These are phyloP conservation scores for Gremmenia infestans DNA, from an alignment of 2,329 filamentous ascomycete genomes.

Conservation along the genomic window DNA sequence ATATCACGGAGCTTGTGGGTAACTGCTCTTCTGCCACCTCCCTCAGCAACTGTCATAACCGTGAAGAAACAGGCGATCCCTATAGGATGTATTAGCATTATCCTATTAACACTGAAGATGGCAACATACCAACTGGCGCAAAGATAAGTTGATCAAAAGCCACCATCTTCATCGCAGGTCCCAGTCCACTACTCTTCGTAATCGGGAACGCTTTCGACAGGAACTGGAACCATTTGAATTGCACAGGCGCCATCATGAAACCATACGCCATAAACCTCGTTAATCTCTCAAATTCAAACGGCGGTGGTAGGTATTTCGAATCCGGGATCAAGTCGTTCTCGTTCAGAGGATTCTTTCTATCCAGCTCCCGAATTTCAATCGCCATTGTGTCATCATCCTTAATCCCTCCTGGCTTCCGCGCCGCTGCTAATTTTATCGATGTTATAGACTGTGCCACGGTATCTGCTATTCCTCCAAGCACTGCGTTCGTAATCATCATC, in stretches of 20 bases:
- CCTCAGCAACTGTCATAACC: conserved; percentile 93
- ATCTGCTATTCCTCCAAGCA: conserved; percentile 92
- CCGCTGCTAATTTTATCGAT: conserved; percentile 64
- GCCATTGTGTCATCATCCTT: conserved; percentile 64
- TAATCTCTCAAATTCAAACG: conserved; percentile 93
- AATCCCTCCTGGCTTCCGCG: conserved; percentile 55
- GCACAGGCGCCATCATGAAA: conserved; percentile 90
- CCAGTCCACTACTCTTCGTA: conserved; percentile 67
- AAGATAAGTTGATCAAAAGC: conserved; percentile 91
- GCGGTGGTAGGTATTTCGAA: conserved; percentile 61
- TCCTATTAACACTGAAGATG: neutral
- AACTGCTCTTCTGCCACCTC: conserved; percentile 76
- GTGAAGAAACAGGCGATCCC: conserved; percentile 29
- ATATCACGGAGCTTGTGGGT: conserved; percentile 85
- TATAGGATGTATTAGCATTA: neutral
- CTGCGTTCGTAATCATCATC: conserved; percentile 98
- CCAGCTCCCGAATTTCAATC: conserved; percentile 84
- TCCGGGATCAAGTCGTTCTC: conserved; percentile 63
- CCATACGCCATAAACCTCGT: conserved; percentile 96
- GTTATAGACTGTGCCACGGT: conserved; percentile 94
- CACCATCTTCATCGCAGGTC: conserved; percentile 82
- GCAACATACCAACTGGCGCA: conserved; percentile 68
- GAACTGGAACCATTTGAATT: conserved; percentile 95
- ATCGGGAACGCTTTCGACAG: conserved; percentile 79
- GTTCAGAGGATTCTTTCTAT: conserved; percentile 69